Evolutionary conservation across 495 filamentous ascomycete genomes (phyloP), one percentile per base, ranked within the genome.

Genomic region (Aspergillus campestris): DNA sequence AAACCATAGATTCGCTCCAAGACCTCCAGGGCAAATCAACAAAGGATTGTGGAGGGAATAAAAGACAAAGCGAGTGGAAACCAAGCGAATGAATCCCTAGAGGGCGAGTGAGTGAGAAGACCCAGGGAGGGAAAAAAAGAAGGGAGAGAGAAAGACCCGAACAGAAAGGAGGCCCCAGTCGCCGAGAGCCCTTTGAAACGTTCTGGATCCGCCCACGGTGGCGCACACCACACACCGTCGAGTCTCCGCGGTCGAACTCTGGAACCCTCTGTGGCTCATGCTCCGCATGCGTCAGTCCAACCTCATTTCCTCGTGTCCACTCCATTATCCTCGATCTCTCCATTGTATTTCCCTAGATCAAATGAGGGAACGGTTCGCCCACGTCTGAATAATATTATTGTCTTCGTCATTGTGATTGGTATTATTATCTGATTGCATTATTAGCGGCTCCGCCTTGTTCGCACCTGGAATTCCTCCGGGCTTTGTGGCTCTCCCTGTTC

Each of bases 1-100:
- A 40, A 58, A 58, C 38, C 63, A 68, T 64, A 58, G 56, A 61
- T 47, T 49, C 18, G 18, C 59, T 53, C 58, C 48, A 44, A 40
- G 42, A 56, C 45, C 42, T 42, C 55, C 56, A 45, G 50, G 50
- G 47, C 53, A 52, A 58, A 42, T 45, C 54, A 56, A 56, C 36
- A 43, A 52, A 49, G 37, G 52, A 51, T 49, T 52, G 44, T 45
- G 42, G 35, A 41, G 31, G 45, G 30, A 40, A 37, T 14, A 38
- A 44, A 38, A 35, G 36, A 45, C 15, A 46, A 39, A 44, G 13
- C 43, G 37, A 43, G 18, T 35, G 48, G 31, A 35, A 27, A 55
- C 18, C 18, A 24, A 24, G 18, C 18, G 18, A 24, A 24, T 24
- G 18, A 24, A 24, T 24, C 18, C 18, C 18, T 24, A 24, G 18